A percentile compares a stretch with the other conserved stretches of the same genome.
These are phyloP conservation scores for Fragosphaeria purpurea DNA, from an alignment of 2,329 filamentous ascomycete species.

Conservation along the genomic window DNA sequence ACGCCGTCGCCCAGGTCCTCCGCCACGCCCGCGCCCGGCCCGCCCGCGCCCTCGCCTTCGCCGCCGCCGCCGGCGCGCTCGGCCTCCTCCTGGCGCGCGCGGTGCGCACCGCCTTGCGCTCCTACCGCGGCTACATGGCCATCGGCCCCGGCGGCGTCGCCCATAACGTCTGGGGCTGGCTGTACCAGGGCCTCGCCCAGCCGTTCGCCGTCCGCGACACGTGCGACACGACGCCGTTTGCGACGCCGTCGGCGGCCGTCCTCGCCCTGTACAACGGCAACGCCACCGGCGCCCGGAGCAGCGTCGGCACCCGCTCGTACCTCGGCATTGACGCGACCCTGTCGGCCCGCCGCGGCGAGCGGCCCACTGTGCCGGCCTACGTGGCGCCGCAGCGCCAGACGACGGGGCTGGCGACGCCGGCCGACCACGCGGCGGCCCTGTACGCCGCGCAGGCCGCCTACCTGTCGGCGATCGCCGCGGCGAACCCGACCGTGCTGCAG, in stretches of 20 bases:
- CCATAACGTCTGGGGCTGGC: conserved; percentile 31
- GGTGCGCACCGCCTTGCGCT: conserved; percentile 17
- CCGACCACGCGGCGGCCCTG: conserved; percentile 7
- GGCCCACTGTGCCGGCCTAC: conserved; percentile 24
- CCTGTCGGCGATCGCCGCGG: conserved; percentile 14
- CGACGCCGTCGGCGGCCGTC: conserved; percentile 11
- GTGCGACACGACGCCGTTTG: conserved; percentile 19
- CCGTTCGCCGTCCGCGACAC: conserved; percentile 24
- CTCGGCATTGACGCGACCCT: conserved; percentile 5
- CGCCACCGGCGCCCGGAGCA: too few relatives aligned
- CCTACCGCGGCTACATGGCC: conserved; percentile 30
- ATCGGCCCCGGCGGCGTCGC: conserved; percentile 35
- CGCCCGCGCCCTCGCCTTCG: not conserved
- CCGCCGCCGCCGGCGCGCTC: conserved; percentile 6
- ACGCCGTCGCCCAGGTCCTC: too few relatives aligned
- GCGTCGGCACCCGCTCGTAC: conserved; percentile 1
- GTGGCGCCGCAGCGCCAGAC: conserved; percentile 30
- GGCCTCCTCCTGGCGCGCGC: conserved; percentile 1
- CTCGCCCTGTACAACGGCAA: conserved; percentile 17
- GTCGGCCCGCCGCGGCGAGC: conserved; percentile 13
- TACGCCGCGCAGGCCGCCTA: conserved; percentile 20
- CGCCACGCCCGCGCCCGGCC: not conserved
- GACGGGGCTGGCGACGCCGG: conserved; percentile 13
- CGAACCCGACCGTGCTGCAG: conserved; percentile 20
- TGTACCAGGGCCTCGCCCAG: conserved; percentile 22